A percentile compares a stretch with the other conserved stretches of the same genome.
phyloP scores from a whole-genome alignment of 768 basidiomycete genomes.

The Tulasnella sp. region DNA sequence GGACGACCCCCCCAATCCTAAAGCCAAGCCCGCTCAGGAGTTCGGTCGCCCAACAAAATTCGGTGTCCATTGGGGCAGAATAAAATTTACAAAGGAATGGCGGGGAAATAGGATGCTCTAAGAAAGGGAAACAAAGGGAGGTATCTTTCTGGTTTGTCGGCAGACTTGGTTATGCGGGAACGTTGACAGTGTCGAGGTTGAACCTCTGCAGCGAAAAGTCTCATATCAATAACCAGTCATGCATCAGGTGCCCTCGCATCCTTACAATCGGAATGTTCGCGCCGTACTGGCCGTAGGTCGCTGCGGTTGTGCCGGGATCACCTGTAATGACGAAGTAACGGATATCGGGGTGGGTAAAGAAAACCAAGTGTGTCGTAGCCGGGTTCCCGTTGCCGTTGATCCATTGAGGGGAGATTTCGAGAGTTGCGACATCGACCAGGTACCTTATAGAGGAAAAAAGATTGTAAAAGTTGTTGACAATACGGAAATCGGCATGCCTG shows the following conservation, averaged over 20 bases:
- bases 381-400: background rate
- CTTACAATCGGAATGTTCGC: background rate
- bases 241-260: background rate
- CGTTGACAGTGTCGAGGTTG: background rate
- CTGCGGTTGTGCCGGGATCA: background rate
- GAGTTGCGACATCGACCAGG: background rate
- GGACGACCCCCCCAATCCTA: too few relatives aligned
- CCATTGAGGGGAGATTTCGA: background rate
- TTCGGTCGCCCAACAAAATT: too few relatives aligned
- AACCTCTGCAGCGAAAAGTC: background rate
- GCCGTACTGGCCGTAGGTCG: background rate
- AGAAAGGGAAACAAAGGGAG: too few relatives aligned
- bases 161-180: background rate
- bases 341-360: background rate
- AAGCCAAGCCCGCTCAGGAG: too few relatives aligned
- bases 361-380: background rate
- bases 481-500: background rate
- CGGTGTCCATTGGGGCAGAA: too few relatives aligned
- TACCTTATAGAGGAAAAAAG: background rate
- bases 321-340: background rate
- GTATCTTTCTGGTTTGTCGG: too few relatives aligned
- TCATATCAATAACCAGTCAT: background rate
- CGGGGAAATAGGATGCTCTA: too few relatives aligned
- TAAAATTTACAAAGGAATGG: too few relatives aligned
- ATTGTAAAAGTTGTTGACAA: background rate